Conservation (phyloP, 2,329 filamentous ascomycete genomes). For the Penicillium sp. region DNA sequence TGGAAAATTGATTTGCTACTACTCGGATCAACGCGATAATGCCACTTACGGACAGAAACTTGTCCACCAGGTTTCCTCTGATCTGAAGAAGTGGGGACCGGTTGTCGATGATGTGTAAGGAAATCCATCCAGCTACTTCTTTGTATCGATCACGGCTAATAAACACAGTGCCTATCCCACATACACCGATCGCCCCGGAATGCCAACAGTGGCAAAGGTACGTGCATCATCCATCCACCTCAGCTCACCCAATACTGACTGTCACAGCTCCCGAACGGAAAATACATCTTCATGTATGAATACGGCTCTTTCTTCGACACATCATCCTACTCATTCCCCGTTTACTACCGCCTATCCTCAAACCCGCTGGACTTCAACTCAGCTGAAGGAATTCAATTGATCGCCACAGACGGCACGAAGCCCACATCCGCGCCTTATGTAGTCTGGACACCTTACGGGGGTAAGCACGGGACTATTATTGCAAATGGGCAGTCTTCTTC, state of each 20-base stretch:
- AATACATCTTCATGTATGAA: constrained; percentile 67
- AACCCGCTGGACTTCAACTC: constrained; percentile 50
- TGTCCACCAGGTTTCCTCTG: constrained; percentile 61
- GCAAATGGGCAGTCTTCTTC: constrained; percentile 43
- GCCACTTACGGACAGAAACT: constrained; percentile 66
- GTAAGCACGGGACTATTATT: constrained; percentile 51
- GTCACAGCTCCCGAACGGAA: constrained; percentile 55
- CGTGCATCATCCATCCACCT: neutral
- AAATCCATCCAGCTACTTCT: too few relatives aligned
- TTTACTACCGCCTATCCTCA: constrained; percentile 53
- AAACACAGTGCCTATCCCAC: constrained; percentile 47
- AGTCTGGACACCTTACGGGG: constrained; percentile 52
- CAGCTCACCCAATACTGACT: neutral
- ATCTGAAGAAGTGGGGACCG: constrained; percentile 61
- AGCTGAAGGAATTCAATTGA: constrained; percentile 42
- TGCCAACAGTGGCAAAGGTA: constrained; percentile 59
- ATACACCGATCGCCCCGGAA: constrained; percentile 66
- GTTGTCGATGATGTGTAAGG: constrained; percentile 60
- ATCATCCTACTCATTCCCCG: constrained; percentile 45
- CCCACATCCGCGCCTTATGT: constrained; percentile 52
- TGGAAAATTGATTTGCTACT: constrained; percentile 64
- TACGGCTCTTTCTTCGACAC: constrained; percentile 48
- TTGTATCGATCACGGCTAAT: neutral
- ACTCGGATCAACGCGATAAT: constrained; percentile 69
- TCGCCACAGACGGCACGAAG: constrained; percentile 44